These are phyloP conservation scores for Encephalitozoon hellem DNA, from an alignment of 371 early-diverging fungal species.

Conservation along the genomic window DNA sequence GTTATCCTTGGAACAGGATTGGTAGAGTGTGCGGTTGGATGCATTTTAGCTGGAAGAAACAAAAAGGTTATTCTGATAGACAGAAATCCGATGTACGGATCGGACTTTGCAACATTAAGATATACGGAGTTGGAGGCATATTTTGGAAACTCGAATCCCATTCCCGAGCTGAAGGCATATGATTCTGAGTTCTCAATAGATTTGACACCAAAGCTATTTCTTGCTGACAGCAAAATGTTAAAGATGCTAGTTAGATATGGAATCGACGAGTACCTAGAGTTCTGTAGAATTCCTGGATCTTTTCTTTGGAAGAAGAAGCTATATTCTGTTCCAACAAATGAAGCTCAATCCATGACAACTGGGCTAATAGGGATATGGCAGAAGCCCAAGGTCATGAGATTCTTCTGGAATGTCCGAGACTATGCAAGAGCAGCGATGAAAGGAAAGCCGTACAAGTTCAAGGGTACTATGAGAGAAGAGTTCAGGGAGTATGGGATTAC, in stretches of 20 bases:
- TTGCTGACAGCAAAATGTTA: constrained; percentile 81
- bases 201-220: constrained; percentile 96
- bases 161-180: constrained; percentile 44
- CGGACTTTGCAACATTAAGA: constrained; percentile 64
- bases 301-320: constrained; percentile 79
- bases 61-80: constrained; percentile 96
- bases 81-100: constrained; percentile 93
- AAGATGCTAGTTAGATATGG: constrained; percentile 73
- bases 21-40: constrained; percentile 95
- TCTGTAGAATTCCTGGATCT: constrained; percentile 85
- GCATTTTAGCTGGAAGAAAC: constrained; percentile 85
- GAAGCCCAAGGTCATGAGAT: constrained; percentile 81
- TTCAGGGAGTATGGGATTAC: constrained; percentile 82
- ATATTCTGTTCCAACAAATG: constrained; percentile 84
- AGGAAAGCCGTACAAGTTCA: constrained; percentile 7
- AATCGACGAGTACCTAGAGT: constrained; percentile 89
- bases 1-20: constrained; percentile 78
- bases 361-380: constrained; percentile 83
- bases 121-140: constrained; percentile 46
- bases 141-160: constrained; percentile 10
- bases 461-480: constrained; percentile 70
- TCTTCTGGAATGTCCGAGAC: constrained; percentile 78
- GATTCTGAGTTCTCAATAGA: constrained; percentile 92
- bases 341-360: constrained; percentile 74
- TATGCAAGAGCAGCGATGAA: constrained; percentile 11